Evolutionary conservation across 169 alveolate genomes (phyloP).

Genomic region (Eimeria maxima): DNA sequence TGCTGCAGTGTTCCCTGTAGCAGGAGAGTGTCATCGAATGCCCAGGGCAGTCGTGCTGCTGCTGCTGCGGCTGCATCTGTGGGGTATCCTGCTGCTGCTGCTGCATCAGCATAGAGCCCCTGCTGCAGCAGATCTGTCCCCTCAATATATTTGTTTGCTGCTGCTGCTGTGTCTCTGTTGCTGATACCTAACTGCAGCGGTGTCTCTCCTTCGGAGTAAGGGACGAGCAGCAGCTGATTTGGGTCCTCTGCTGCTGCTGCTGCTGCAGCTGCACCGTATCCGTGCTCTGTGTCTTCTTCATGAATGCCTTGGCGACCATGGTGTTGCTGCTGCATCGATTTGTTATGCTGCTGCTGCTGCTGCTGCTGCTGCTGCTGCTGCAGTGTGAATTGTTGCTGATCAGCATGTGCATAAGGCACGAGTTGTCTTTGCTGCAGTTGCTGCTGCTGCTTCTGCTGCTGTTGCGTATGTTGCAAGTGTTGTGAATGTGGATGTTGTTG

Average conservation of each 20-base stretch:
- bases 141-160: not conserved
- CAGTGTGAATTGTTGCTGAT: conserved; percentile 27
- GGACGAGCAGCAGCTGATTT: not conserved
- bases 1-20: conserved; percentile 38
- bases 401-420: not conserved
- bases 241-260: conserved; percentile 6
- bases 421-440: not conserved
- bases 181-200: not conserved
- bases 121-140: conserved; percentile 20
- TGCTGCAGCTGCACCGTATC: not conserved
- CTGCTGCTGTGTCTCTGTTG: not conserved
- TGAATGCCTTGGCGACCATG: not conserved
- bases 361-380: conserved; percentile 40
- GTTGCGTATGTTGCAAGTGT: too few relatives aligned
- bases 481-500: not conserved
- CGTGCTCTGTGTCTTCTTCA: not conserved
- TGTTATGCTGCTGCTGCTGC: too few relatives aligned
- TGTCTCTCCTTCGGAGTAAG: not conserved
- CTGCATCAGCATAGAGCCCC: not conserved
- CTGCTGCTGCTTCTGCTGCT: conserved; percentile 36
- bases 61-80: not conserved
- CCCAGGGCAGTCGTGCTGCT: conserved; percentile 37
- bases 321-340: too few relatives aligned
- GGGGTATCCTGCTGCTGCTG: conserved; percentile 9
- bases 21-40: not conserved